Evolutionary conservation across 2,329 filamentous ascomycete genomes (phyloP).

Genomic region (Hypoxylon sp.): DNA sequence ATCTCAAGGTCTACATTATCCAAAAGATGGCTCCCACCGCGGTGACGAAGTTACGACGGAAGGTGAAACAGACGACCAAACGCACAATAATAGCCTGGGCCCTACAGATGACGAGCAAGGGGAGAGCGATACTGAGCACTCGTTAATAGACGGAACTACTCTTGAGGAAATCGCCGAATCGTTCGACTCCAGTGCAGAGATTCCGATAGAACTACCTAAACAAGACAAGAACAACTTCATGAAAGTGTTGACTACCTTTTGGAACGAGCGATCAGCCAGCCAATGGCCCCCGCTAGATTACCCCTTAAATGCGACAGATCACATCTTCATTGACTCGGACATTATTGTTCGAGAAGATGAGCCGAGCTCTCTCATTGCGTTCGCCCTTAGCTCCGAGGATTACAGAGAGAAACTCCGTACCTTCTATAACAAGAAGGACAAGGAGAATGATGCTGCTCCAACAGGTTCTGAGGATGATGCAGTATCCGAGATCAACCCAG

Average conservation of each 20-base stretch:
- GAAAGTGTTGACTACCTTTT: constrained; percentile 97
- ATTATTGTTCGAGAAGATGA: constrained; percentile 98
- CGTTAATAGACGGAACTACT: constrained; percentile 76
- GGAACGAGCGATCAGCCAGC: constrained; percentile 96
- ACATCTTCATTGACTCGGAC: constrained; percentile 96
- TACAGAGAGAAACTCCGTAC: constrained; percentile 82
- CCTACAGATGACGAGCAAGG: constrained; percentile 78
- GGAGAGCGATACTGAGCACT: constrained; percentile 80
- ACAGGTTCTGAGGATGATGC: constrained; percentile 52
- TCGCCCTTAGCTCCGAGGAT: constrained; percentile 89
- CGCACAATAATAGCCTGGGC: constrained; percentile 67
- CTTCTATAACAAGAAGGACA: constrained; percentile 52
- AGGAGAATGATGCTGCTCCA: constrained; percentile 42
- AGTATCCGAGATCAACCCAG: constrained; percentile 52
- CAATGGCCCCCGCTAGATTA: constrained; percentile 95
- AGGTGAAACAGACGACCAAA: constrained; percentile 61
- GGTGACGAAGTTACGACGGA: constrained; percentile 56
- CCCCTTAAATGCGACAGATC: constrained; percentile 87
- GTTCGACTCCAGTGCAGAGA: constrained; percentile 72
- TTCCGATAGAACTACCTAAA: constrained; percentile 83
- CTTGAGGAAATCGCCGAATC: constrained; percentile 74
- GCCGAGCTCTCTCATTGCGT: constrained; percentile 94
- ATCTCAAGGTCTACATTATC: constrained; percentile 23
- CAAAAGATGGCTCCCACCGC: constrained; percentile 50
- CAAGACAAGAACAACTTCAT: constrained; percentile 94